phyloP scores from a whole-genome alignment of 1,284 basidiomycete genomes.

The Coniferiporia weirii region DNA sequence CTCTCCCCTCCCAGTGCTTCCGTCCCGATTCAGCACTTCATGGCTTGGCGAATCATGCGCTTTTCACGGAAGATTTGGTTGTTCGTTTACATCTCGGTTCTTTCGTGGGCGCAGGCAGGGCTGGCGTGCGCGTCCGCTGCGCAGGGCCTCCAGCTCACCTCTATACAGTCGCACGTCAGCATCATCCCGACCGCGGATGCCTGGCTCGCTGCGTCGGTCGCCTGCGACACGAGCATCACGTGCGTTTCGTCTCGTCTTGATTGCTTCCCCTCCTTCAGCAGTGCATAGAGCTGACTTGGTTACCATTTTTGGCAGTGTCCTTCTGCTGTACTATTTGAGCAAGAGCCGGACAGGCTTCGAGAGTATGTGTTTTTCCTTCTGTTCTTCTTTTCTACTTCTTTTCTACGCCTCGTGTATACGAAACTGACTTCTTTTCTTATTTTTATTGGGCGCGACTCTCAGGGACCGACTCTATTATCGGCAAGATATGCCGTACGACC shows the following conservation, averaged over 20 bases:
- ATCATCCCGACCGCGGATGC: slow-evolving; percentile 13
- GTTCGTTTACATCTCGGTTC: slow-evolving; percentile 4
- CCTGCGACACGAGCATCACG: slow-evolving; percentile 11
- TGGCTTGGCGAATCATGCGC: slow-evolving; percentile 10
- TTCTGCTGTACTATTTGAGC: slow-evolving; percentile 11
- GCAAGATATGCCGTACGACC: slow-evolving; percentile 8
- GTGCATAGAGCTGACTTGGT: not conserved
- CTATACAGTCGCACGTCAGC: slow-evolving; percentile 1
- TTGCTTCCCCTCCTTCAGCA: not conserved
- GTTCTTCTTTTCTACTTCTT: too few relatives aligned
- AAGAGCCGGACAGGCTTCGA: slow-evolving; percentile 12
- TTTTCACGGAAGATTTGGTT: slow-evolving; percentile 1
- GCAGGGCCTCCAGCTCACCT: not conserved
- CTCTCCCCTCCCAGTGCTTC: not conserved
- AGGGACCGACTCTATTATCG: slow-evolving; percentile 14
- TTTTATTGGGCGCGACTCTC: not conserved
- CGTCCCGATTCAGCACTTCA: slow-evolving; percentile 15
- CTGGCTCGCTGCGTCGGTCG: slow-evolving; percentile 4
- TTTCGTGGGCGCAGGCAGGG: slow-evolving; percentile 5
- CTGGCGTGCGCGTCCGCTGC: not conserved
- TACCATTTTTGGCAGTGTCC: not conserved
- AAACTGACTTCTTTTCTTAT: not conserved
- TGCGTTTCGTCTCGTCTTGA: not conserved
- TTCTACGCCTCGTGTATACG: not conserved
- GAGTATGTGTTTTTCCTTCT: not conserved